Base-by-base conservation (phyloP, 2,329 filamentous ascomycete species). In the Ophiostoma sp. region DNA sequence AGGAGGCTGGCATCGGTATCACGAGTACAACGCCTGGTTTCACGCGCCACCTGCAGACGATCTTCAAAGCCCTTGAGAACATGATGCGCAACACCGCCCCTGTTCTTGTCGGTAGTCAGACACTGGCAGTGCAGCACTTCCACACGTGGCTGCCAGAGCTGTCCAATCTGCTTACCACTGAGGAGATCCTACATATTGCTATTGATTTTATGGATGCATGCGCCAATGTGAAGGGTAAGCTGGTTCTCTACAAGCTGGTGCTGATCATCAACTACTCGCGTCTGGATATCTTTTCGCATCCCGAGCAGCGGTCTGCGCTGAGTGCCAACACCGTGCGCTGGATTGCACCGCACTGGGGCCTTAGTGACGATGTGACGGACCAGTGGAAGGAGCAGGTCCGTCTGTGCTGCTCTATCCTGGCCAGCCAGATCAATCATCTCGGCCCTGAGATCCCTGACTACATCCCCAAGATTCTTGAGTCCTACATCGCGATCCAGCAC, bases 71-170 rank as follows among this genome's bases (percentile, higher is more conserved):
- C 1, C 84, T 99, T 33, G 93, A 98, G 79, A 84, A 86, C 20
- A 87, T 99, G 80, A 97, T 99, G 92, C 88, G 89, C 72, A 97
- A 93, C 78, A 84, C 89, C 1, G 91, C 93, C 2, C 91, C 95
- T 0, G 89, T 94, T 23, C 82, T 98, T 33, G 91, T 98, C 17
- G 95, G 95, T 44, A 98, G 92, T 73, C 96, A 99, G 80, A 98
- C 95, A 0, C 83, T 99, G 67, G 89, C 96, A 2, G 93, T 98
- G 15, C 95, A 99, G 79, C 93, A 98, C 78, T 96, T 98, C 78
- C 94, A 98, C 77, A 91, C 92, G 0, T 99, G 95, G 95, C 83
- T 99, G n/a, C 94, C 95, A 0, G 94, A 98, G 77, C 86, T 99
- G 11, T 84, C 87, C 0, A 88, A 89, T 1, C 84, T 95, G 52